These are phyloP conservation scores for Scenedesmus sp. DNA, from an alignment of 163 green algal genomes.

Conservation along the genomic window DNA sequence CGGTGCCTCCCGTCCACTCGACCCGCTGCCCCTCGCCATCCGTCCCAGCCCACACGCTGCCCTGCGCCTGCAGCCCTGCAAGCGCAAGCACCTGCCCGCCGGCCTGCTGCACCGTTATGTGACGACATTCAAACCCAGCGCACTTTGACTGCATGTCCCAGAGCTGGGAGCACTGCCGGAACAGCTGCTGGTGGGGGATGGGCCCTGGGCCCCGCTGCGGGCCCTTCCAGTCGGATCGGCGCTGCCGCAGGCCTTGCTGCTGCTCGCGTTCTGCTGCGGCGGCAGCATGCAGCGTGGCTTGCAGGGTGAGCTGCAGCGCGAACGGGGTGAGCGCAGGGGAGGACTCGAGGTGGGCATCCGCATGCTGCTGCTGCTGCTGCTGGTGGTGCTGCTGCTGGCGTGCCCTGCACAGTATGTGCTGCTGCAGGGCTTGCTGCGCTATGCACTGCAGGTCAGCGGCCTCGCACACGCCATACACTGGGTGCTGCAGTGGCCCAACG, in stretches of 20 bases:
- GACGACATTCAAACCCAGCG: background rate
- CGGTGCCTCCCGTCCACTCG: background rate
- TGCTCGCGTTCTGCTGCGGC: background rate
- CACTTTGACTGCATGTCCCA: conserved; percentile 8
- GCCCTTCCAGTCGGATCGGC: background rate
- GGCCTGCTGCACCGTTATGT: background rate
- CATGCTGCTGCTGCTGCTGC: background rate
- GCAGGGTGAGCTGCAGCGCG: background rate
- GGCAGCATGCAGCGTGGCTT: background rate
- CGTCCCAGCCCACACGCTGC: background rate
- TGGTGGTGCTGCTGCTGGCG: background rate
- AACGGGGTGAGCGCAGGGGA: background rate
- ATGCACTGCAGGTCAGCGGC: background rate
- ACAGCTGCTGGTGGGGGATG: background rate
- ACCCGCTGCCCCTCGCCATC: background rate
- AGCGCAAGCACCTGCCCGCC: background rate
- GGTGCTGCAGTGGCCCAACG: background rate
- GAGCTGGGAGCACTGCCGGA: conserved; percentile 12
- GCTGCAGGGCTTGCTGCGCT: background rate
- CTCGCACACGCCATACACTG: background rate
- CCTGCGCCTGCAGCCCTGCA: background rate
- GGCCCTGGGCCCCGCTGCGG: background rate
- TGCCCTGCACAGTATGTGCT: conserved; percentile 10
- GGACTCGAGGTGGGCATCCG: background rate
- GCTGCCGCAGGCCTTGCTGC: background rate